Evolutionary conservation across 306 rosid genomes (phyloP).

Genomic region (Prunus armeniaca): DNA sequence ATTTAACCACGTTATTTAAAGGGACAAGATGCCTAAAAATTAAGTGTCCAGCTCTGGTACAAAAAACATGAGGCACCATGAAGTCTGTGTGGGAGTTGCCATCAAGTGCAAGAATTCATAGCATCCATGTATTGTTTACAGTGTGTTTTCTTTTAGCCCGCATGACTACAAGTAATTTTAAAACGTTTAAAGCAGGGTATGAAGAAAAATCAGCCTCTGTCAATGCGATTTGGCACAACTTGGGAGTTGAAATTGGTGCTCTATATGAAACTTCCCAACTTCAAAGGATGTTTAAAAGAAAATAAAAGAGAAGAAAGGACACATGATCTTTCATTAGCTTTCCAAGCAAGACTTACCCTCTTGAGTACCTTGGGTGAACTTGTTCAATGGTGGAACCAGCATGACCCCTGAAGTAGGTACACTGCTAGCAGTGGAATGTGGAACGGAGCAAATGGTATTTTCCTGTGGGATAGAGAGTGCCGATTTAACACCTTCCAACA

Average conservation of each 20-base stretch:
- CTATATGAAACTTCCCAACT: background rate
- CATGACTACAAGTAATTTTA: background rate
- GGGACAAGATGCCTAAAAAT: background rate
- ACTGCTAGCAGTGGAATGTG: conserved; percentile 24
- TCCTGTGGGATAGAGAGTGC: conserved; percentile 37
- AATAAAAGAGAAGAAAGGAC: background rate
- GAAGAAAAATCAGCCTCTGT: background rate
- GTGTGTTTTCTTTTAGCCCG: background rate
- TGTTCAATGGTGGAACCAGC: conserved; percentile 32
- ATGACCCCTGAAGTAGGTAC: conserved; percentile 28
- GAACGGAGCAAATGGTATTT: conserved; percentile 31
- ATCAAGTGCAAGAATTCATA: background rate
- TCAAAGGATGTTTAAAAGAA: background rate
- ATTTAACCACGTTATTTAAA: background rate
- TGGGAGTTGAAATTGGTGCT: background rate
- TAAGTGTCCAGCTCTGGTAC: conserved; percentile 10
- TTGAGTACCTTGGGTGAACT: conserved; percentile 33
- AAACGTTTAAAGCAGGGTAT: background rate
- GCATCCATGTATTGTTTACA: background rate
- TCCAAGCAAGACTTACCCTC: conserved; percentile 58
- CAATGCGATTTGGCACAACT: background rate
- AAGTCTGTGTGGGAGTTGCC: background rate
- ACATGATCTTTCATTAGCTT: background rate
- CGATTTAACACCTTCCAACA: conserved; percentile 6
- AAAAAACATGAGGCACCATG: background rate